Percentiles rank a stretch among this genome's conserved stretches.
phyloP scores from a whole-genome alignment of 108 stramenopile species.

The Nannochloropsis salina region DNA sequence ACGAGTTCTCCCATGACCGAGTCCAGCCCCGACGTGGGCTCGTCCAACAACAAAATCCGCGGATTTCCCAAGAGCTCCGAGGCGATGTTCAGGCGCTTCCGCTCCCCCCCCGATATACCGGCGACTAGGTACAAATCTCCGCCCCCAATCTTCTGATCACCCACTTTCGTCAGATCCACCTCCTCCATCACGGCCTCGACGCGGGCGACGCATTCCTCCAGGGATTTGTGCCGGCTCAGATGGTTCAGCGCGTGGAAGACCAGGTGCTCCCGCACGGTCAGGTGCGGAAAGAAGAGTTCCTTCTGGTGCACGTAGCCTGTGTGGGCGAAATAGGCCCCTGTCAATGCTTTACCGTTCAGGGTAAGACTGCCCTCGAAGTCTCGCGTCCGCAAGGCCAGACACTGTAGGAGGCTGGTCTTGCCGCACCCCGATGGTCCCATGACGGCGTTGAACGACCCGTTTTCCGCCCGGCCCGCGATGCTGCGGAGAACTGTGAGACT shows the following conservation, averaged over 20 bases:
- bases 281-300: constrained; percentile 2
- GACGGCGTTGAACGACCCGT: constrained; percentile 26
- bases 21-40: constrained; percentile 64
- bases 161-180: constrained; percentile 3
- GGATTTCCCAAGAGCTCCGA: constrained; percentile 70
- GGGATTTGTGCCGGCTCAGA: background rate
- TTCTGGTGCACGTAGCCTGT: background rate
- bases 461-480: constrained; percentile 20
- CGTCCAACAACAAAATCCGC: constrained; percentile 60
- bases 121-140: constrained; percentile 51
- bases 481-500: background rate
- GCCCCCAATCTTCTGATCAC: background rate
- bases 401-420: constrained; percentile 32
- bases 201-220: background rate
- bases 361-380: background rate
- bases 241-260: constrained; percentile 4
- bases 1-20: constrained; percentile 56
- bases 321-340: background rate
- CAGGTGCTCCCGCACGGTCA: background rate
- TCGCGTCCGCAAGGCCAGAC: constrained; percentile 26
- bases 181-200: background rate
- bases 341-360: constrained; percentile 9
- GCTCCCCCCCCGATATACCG: constrained; percentile 65
- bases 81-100: constrained; percentile 67
- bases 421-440: constrained; percentile 29